Percentiles rank a stretch among this genome's conserved stretches.
Conservation (phyloP, 2,329 filamentous ascomycete genomes). For the Fusarium sp. region DNA sequence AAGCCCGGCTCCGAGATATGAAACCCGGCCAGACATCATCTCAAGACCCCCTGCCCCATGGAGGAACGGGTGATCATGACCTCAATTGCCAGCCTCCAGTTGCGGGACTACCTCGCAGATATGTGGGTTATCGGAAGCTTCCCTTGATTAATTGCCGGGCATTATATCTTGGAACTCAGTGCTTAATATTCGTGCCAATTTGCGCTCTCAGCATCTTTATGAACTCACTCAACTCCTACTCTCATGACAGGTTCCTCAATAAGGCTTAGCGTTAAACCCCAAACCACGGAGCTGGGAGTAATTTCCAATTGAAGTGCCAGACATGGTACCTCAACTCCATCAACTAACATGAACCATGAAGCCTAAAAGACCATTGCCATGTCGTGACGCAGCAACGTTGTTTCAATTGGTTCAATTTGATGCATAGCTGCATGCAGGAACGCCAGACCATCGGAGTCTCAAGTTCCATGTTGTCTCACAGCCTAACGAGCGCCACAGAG, state of each 20-base stretch:
- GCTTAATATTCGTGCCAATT: background rate
- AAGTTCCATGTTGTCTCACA: constrained; percentile 1
- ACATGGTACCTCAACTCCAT: background rate
- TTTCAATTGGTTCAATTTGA: constrained; percentile 5
- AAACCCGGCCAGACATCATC: constrained; percentile 3
- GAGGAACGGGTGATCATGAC: constrained; percentile 27
- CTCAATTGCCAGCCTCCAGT: background rate
- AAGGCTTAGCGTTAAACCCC: constrained; percentile 13
- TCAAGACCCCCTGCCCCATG: constrained; percentile 22
- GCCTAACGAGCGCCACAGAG: background rate
- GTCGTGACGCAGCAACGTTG: background rate
- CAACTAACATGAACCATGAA: constrained; percentile 3
- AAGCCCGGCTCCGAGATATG: constrained; percentile 19
- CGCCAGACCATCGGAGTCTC: background rate
- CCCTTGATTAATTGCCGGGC: background rate
- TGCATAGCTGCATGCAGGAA: constrained; percentile 12
- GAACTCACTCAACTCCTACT: background rate
- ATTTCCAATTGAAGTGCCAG: constrained; percentile 17
- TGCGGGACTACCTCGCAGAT: no score
- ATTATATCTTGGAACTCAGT: background rate
- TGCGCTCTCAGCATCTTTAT: background rate
- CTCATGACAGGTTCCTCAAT: constrained; percentile 1
- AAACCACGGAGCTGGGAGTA: constrained; percentile 25
- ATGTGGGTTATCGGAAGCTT: no score
- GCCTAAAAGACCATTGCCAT: background rate